Evolutionary conservation across 129 eudicot genomes (phyloP).

Genomic region (Ambrosia artemisiifolia): DNA sequence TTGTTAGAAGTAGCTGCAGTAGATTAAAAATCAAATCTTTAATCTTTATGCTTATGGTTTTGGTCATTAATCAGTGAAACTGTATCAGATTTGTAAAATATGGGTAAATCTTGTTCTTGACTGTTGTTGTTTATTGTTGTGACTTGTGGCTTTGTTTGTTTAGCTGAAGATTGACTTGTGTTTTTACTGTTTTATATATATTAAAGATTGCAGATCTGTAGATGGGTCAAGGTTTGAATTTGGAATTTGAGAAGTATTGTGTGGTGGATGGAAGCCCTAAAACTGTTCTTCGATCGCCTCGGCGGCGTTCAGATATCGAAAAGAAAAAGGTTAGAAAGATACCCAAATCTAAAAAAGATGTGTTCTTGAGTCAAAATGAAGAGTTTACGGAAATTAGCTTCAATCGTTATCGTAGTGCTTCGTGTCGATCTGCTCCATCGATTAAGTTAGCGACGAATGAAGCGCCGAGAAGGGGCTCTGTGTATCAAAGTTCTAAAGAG

Average conservation of each 20-base stretch:
- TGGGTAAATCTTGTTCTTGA: conserved; percentile 27
- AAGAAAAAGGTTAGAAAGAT: conserved; percentile 44
- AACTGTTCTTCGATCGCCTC: conserved; percentile 69
- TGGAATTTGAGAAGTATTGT: conserved; percentile 87
- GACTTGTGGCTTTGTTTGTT: conserved; percentile 9
- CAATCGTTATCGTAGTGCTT: conserved; percentile 77
- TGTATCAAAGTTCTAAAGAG: conserved; percentile 72
- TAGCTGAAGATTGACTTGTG: conserved; percentile 18
- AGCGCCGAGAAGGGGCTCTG: conserved; percentile 70
- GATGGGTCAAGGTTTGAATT: conserved; percentile 53
- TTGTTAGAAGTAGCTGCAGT: conserved; percentile 13
- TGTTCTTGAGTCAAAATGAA: conserved; percentile 29
- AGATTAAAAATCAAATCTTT: not conserved
- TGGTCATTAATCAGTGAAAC: conserved; percentile 1
- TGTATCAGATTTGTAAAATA: conserved; percentile 17
- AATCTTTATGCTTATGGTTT: not conserved
- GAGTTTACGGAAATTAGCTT: conserved; percentile 62
- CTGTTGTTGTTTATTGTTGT: not conserved
- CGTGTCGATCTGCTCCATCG: conserved; percentile 56
- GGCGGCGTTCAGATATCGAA: conserved; percentile 36
- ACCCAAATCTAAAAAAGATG: conserved; percentile 37
- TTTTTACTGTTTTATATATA: not conserved
- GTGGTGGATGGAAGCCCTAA: conserved; percentile 81
- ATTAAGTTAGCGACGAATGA: conserved; percentile 40
- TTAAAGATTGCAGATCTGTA: conserved; percentile 37